A percentile compares a stretch with the other conserved stretches of the same genome.
Evolutionary conservation across 345 rosid genomes (phyloP).

Genomic region (Syzygium aromaticum): DNA sequence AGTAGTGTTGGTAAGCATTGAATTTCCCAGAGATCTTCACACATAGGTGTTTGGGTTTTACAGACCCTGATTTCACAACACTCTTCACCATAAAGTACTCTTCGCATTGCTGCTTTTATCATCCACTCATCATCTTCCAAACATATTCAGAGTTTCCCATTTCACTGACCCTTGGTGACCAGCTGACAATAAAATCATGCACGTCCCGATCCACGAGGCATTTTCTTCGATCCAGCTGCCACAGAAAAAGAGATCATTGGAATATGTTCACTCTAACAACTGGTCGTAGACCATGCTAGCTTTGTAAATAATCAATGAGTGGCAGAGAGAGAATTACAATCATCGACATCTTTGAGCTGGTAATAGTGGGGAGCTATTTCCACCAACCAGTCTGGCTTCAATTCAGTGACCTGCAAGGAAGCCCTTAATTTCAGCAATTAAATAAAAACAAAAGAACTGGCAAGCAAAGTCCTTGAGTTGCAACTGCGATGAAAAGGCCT

Average conservation of each 20-base stretch:
- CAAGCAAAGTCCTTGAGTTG: not conserved
- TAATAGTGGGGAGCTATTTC: slow-evolving; percentile 96
- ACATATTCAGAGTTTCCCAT: not conserved
- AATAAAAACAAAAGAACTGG: not conserved
- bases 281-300: not conserved
- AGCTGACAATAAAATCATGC: slow-evolving; percentile 4
- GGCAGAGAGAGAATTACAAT: slow-evolving; percentile 37
- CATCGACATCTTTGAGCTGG: slow-evolving; percentile 96
- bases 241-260: not conserved
- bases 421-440: not conserved
- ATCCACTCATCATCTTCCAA: not conserved
- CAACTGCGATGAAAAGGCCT: not conserved
- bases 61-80: not conserved
- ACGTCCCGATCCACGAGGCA: slow-evolving; percentile 60
- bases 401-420: slow-evolving; percentile 75
- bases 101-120: not conserved
- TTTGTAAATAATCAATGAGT: not conserved
- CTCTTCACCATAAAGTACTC: not conserved
- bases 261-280: not conserved
- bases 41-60: not conserved
- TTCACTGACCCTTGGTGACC: not conserved
- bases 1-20: not conserved
- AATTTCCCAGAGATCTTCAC: not conserved
- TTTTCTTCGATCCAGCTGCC: slow-evolving; percentile 72
- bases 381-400: slow-evolving; percentile 97